Conservation (phyloP, 2,329 filamentous ascomycete genomes). For the Corynespora cassiicola region DNA sequence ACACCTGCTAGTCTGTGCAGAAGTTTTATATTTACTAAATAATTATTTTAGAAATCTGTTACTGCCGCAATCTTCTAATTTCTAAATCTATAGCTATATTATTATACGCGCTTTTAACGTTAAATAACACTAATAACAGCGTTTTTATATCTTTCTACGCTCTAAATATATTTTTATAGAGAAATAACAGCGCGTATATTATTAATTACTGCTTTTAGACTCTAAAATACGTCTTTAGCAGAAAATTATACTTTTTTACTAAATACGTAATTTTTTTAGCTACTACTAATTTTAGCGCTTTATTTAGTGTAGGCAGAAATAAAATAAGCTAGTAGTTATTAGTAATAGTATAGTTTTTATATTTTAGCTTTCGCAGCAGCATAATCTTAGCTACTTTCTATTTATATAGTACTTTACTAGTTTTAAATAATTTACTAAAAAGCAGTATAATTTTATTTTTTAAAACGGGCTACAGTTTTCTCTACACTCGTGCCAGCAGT, state of each 20-base stretch:
- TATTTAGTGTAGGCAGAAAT: slow-evolving; percentile 30
- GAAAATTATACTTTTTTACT: slow-evolving; percentile 28
- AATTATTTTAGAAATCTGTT: slow-evolving; percentile 14
- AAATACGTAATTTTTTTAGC: slow-evolving; percentile 32
- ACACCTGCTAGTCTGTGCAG: slow-evolving; percentile 23
- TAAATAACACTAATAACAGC: slow-evolving; percentile 8
- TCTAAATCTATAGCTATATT: neutral
- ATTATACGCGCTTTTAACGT: slow-evolving; percentile 17
- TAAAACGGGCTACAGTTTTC: slow-evolving; percentile 25
- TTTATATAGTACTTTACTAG: slow-evolving; percentile 20
- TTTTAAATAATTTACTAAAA: slow-evolving; percentile 20
- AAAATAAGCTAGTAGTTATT: slow-evolving; percentile 34
- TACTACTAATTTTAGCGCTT: slow-evolving; percentile 26
- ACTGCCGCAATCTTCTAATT: neutral
- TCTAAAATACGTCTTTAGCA: slow-evolving; percentile 47
- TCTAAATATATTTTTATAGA: too few relatives aligned
- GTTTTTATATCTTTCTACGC: slow-evolving; percentile 4
- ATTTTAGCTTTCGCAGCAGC: slow-evolving; percentile 25
- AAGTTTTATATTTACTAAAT: slow-evolving; percentile 34
- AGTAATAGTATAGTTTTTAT: slow-evolving; percentile 27
- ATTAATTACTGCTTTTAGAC: slow-evolving; percentile 43
- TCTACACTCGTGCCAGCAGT: slow-evolving; percentile 23
- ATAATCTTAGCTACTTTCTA: slow-evolving; percentile 31
- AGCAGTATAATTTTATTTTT: slow-evolving; percentile 22
- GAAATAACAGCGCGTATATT: slow-evolving; percentile 45